Percentiles rank a stretch among this genome's conserved stretches.
phyloP scores from a whole-genome alignment of 192 early-diverging fungal genomes.

The Coemansia sp. region DNA sequence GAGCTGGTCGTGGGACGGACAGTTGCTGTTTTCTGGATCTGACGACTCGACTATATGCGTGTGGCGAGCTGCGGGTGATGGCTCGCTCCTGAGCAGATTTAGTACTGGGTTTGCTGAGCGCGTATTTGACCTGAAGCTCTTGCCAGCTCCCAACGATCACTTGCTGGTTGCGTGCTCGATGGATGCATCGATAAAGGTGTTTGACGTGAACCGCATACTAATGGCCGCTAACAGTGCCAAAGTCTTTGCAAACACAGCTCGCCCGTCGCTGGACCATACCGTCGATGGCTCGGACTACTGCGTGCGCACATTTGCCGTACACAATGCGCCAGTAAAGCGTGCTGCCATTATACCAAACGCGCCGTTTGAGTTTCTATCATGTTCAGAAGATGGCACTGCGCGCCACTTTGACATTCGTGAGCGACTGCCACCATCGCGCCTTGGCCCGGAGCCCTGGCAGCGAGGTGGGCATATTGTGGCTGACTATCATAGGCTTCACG shows the following conservation, averaged over 20 bases:
- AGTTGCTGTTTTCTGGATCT: conserved; percentile 58
- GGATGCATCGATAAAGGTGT: conserved; percentile 60
- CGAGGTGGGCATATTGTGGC: conserved; percentile 30
- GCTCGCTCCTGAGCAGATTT: conserved; percentile 32
- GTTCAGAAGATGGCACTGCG: conserved; percentile 60
- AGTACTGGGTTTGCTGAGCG: conserved; percentile 69
- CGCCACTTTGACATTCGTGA: conserved; percentile 62
- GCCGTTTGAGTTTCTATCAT: conserved; percentile 58
- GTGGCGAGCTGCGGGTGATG: conserved; percentile 54
- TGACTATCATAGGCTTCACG: conserved; percentile 47
- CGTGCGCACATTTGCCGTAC: conserved; percentile 53
- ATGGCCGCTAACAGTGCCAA: conserved; percentile 1
- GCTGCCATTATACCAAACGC: conserved; percentile 44
- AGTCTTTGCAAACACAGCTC: background rate
- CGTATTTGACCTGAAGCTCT: conserved; percentile 72
- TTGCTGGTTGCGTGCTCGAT: conserved; percentile 63
- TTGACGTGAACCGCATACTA: conserved; percentile 41
- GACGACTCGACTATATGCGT: conserved; percentile 61
- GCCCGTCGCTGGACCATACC: background rate
- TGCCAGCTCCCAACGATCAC: conserved; percentile 60
- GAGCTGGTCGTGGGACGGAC: conserved; percentile 58
- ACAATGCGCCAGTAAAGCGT: conserved; percentile 55
- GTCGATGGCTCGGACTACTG: conserved; percentile 19
- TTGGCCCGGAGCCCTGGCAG: background rate
- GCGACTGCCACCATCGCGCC: conserved; percentile 3